These are phyloP conservation scores for Phytophthora hibernalis DNA, from an alignment of 352 stramenopile species.

Conservation along the genomic window DNA sequence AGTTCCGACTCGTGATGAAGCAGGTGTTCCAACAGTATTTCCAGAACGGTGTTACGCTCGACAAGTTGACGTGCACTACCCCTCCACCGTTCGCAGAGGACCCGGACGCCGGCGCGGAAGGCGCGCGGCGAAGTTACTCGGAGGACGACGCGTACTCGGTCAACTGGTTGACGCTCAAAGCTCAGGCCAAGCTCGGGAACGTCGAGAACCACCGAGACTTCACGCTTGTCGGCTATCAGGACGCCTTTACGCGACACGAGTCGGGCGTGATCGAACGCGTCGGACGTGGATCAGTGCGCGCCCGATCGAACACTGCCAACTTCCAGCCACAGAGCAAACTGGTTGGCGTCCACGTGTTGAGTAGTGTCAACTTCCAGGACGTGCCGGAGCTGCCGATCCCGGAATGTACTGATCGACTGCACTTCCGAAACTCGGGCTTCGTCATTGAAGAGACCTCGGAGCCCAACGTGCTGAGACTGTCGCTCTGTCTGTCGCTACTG, in stretches of 20 bases:
- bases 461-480: constrained; percentile 43
- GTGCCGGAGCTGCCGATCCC: constrained; percentile 42
- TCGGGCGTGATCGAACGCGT: constrained; percentile 36
- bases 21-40: constrained; percentile 71
- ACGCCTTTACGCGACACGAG: constrained; percentile 58
- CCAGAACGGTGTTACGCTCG: constrained; percentile 54
- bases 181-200: constrained; percentile 40
- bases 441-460: constrained; percentile 60
- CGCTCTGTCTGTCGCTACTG: constrained; percentile 57
- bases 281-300: constrained; percentile 35
- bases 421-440: constrained; percentile 61
- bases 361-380: constrained; percentile 51
- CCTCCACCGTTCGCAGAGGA: constrained; percentile 56
- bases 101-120: constrained; percentile 31
- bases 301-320: constrained; percentile 28
- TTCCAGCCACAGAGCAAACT: constrained; percentile 38
- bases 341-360: constrained; percentile 47
- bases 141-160: constrained; percentile 77
- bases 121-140: constrained; percentile 44
- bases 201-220: constrained; percentile 63
- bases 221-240: constrained; percentile 77
- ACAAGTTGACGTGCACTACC: constrained; percentile 69
- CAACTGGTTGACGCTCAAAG: constrained; percentile 69
- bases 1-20: constrained; percentile 61
- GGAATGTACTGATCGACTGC: constrained; percentile 42